Conservation (phyloP, 2,329 filamentous ascomycete species). For the Sarocladium oryzae region DNA sequence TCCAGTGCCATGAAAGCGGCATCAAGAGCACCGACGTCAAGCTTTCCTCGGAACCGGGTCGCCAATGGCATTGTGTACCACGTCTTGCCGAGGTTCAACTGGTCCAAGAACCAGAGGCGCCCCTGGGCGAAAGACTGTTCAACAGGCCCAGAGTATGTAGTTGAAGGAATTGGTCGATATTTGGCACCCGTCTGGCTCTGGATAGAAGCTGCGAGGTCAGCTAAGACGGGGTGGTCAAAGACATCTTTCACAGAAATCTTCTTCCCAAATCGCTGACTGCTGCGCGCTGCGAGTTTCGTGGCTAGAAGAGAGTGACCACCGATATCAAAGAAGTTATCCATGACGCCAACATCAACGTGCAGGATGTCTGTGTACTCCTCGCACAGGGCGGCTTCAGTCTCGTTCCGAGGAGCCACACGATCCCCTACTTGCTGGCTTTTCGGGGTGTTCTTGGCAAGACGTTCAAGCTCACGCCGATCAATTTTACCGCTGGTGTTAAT, state of each 20-base stretch:
- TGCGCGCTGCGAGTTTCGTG: constrained; percentile 9
- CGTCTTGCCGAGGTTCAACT: constrained; percentile 13
- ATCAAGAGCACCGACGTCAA: constrained; percentile 12
- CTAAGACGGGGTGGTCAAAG: not conserved
- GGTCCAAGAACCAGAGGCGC: constrained; percentile 18
- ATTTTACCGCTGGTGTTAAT: constrained; percentile 20
- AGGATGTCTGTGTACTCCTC: constrained; percentile 5
- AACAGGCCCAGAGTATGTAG: constrained; percentile 11
- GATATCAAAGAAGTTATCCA: constrained; percentile 13
- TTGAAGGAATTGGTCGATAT: constrained; percentile 1
- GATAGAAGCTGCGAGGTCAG: not conserved
- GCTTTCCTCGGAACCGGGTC: constrained; percentile 11
- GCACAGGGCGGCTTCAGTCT: constrained; percentile 7
- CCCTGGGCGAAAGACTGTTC: constrained; percentile 19
- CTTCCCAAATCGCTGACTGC: not conserved
- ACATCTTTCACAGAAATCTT: not conserved
- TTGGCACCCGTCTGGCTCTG: not conserved
- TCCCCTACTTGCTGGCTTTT: not conserved
- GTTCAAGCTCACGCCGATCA: constrained; percentile 14
- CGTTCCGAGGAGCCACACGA: constrained; percentile 4
- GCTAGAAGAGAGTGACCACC: constrained; percentile 13
- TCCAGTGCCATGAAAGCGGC: constrained; percentile 13
- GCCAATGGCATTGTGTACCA: constrained; percentile 17
- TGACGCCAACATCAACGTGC: not conserved
- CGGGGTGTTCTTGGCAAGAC: not conserved